Percentiles rank a stretch among this genome's conserved stretches.
Evolutionary conservation across 2,329 filamentous ascomycete species (phyloP).

Genomic region (Cladosporium oxysporum): DNA sequence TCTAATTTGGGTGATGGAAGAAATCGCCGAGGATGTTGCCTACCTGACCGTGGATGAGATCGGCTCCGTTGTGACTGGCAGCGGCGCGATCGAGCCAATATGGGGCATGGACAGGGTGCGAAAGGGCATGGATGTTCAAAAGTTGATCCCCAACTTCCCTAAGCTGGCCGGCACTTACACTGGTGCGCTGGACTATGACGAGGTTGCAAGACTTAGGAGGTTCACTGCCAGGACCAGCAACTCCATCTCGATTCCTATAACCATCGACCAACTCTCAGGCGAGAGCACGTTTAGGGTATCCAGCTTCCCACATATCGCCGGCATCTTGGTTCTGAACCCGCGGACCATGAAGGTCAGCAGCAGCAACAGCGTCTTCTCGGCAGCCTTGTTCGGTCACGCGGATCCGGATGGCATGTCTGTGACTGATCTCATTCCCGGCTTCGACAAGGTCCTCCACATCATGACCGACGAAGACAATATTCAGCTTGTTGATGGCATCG

Average conservation of each 20-base stretch:
- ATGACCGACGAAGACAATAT: constrained; percentile 86
- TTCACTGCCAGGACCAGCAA: constrained; percentile 82
- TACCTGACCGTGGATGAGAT: constrained; percentile 75
- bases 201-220: constrained; percentile 70
- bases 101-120: constrained; percentile 74
- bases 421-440: constrained; percentile 78
- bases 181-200: constrained; percentile 75
- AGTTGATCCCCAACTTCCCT: constrained; percentile 79
- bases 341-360: constrained; percentile 77
- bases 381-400: constrained; percentile 86
- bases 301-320: constrained; percentile 95
- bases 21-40: constrained; percentile 93
- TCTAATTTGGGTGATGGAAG: constrained; percentile 95
- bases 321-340: constrained; percentile 90
- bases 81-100: constrained; percentile 78
- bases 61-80: constrained; percentile 68
- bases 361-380: constrained; percentile 92
- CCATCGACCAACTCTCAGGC: constrained; percentile 71
- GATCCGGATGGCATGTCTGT: constrained; percentile 79
- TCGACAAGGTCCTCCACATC: constrained; percentile 78
- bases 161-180: constrained; percentile 70
- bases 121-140: constrained; percentile 71
- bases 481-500: constrained; percentile 84
- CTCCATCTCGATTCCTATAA: constrained; percentile 79
- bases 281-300: constrained; percentile 78